A percentile compares a stretch with the other conserved stretches of the same genome.
These are phyloP conservation scores for Polytrichum commune DNA, from an alignment of 225 moss, liverwort and hornwort species.

Conservation along the genomic window DNA sequence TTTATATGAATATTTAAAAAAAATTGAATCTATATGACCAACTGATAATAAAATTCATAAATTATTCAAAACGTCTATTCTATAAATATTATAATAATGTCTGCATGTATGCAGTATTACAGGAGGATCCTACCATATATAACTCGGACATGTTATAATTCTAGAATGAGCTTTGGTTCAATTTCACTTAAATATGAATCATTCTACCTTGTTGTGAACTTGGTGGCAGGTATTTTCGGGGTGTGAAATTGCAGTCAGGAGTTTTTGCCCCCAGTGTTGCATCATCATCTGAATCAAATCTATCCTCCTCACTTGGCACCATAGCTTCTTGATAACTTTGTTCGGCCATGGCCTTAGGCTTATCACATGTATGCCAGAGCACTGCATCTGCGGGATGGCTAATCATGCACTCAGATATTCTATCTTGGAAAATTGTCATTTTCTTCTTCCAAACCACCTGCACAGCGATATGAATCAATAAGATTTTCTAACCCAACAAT, in stretches of 20 bases:
- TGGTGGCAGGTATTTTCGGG: constrained; percentile 35
- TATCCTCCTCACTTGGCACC: constrained; percentile 58
- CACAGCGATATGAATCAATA: background rate
- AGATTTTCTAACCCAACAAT: too few species aligned
- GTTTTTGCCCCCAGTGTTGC: constrained; percentile 58
- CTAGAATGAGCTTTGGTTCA: too few species aligned
- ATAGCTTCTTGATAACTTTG: constrained; percentile 43
- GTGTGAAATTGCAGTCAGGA: constrained; percentile 55
- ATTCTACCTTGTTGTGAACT: constrained; percentile 16
- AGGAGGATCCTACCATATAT: too few species aligned
- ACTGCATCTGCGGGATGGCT: constrained; percentile 46
- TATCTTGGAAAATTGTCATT: constrained; percentile 55
- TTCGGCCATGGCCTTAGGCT: constrained; percentile 47
- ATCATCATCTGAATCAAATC: constrained; percentile 58
- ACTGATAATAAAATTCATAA: too few species aligned
- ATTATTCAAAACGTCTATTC: too few species aligned
- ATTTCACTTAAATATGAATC: background rate
- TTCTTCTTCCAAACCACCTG: constrained; percentile 65
- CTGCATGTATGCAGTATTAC: too few species aligned
- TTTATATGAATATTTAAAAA: too few species aligned
- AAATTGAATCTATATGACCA: too few species aligned
- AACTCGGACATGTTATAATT: too few species aligned
- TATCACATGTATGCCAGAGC: constrained; percentile 19
- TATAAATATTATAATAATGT: too few species aligned
- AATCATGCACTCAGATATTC: constrained; percentile 50